Conservation (phyloP, 169 alveolate genomes). For the Theileria orientalis region DNA sequence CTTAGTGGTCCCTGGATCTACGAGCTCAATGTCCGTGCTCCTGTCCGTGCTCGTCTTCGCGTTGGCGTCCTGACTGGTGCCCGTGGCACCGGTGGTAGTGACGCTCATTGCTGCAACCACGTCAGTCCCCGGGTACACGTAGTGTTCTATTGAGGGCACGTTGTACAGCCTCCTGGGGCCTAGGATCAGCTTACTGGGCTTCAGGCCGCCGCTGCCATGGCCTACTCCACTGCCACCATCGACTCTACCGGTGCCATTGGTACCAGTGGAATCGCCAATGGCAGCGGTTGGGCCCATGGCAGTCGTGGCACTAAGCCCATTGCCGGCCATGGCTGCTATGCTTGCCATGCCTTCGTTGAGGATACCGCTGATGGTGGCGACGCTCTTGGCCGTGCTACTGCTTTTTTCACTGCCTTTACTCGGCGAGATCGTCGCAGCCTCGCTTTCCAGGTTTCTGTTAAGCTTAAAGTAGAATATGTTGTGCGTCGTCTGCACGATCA, state of each 20-base stretch:
- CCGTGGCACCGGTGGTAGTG: no score
- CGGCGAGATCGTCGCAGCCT: constrained; percentile 8
- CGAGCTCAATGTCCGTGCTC: constrained; percentile 7
- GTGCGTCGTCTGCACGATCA: constrained; percentile 53
- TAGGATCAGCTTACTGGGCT: constrained; percentile 5
- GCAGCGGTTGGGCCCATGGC: background rate
- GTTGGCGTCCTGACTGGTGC: no score
- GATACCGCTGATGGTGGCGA: no score
- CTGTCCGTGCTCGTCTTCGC: background rate
- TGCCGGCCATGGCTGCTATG: background rate
- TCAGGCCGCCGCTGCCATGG: background rate
- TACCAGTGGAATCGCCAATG: background rate
- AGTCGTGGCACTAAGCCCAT: background rate
- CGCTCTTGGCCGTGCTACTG: no score
- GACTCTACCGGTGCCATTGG: background rate
- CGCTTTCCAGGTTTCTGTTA: constrained; percentile 19
- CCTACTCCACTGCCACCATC: background rate
- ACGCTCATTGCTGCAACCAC: no score
- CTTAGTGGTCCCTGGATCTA: constrained; percentile 10
- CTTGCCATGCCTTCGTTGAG: no score
- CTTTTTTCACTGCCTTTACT: constrained; percentile 1
- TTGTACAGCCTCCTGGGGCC: constrained; percentile 61
- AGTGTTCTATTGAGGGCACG: constrained; percentile 33
- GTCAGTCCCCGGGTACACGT: no score
- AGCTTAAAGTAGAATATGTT: constrained; percentile 43